Evolutionary conservation across 2,329 filamentous ascomycete genomes (phyloP), one percentile per base, ranked within the genome.

Genomic region (Paradendryphiella salina): DNA sequence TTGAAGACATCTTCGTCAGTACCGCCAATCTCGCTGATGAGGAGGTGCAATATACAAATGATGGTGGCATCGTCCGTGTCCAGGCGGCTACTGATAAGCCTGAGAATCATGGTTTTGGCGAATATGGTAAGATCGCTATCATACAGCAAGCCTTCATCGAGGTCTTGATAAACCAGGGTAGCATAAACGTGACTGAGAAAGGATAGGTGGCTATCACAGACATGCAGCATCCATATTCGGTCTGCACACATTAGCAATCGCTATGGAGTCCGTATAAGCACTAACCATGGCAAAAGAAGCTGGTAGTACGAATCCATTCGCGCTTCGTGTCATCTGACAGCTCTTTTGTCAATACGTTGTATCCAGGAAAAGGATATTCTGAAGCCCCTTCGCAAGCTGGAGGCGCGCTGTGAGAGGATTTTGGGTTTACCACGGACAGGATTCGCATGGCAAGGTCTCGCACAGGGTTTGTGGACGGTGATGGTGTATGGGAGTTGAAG

Each of bases 171-270:
- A 15, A 71, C 66, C 44, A 67, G 66, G n/a, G 60, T 45, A n/a
- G 61, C 60, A 49, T 63, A 66, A 33, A 70, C 61, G 43, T 71
- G 68, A 31, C 68, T 67, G n/a, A 72, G 60, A 23, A 71, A 68
- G 1, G 66, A 67, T 46, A 69, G 62, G 21, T 45, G 61, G 26
- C 61, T 63, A 37, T 55, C 54, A 57, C 68, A 72, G 5, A 71
- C 44, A 14, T 50, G 49, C 17, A 58, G 58, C 62, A 71, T 63
- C 66, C 67, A 70, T n/a, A 50, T 17, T 33, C 48, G 48, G 33
- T 66, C 65, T 64, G 18, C 11, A 14, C 20, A 17, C 26, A 14
- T 61, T 14, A 64, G 56, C 26, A 26, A 17, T 4, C 21, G 28
- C 26, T 15, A 8, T 3, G 26, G 5, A 26, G 23, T 17, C 1